phyloP scores from a whole-genome alignment of 345 rosid species.

The Bruguiera sexangula region DNA sequence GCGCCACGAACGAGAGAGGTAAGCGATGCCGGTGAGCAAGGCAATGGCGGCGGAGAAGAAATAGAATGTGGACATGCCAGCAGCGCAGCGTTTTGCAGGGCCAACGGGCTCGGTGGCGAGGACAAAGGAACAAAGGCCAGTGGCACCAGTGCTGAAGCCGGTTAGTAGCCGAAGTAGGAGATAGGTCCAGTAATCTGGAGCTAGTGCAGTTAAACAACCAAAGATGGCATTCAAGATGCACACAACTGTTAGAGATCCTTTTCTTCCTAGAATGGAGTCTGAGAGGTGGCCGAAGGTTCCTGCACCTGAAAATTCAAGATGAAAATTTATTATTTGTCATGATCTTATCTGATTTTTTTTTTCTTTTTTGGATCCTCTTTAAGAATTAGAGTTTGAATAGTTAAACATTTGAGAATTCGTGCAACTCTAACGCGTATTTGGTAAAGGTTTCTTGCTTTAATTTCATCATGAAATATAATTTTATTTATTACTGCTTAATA shows the following conservation, averaged over 20 bases:
- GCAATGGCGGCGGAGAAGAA: slow-evolving; percentile 84
- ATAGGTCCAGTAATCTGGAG: slow-evolving; percentile 69
- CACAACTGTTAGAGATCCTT: slow-evolving; percentile 77
- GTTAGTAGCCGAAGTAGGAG: slow-evolving; percentile 66
- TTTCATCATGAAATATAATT: too few relatives aligned
- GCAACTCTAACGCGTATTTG: too few relatives aligned
- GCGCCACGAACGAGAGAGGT: slow-evolving; percentile 67
- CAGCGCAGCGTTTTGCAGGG: slow-evolving; percentile 72
- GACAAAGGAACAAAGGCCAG: slow-evolving; percentile 79
- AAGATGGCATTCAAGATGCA: slow-evolving; percentile 67
- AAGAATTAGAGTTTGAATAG: too few relatives aligned
- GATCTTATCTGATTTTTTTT: not conserved
- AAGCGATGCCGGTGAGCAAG: slow-evolving; percentile 62
- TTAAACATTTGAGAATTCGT: too few relatives aligned
- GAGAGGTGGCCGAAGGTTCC: slow-evolving; percentile 91
- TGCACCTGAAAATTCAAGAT: slow-evolving; percentile 57
- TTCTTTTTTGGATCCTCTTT: too few relatives aligned
- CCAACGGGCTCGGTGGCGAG: slow-evolving; percentile 86
- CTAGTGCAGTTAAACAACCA: slow-evolving; percentile 67
- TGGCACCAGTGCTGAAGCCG: slow-evolving; percentile 92
- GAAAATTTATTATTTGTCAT: not conserved
- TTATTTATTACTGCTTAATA: too few relatives aligned
- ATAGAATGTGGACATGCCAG: slow-evolving; percentile 97
- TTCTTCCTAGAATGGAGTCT: slow-evolving; percentile 83
- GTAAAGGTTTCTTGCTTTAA: too few relatives aligned